Conservation (phyloP, 805 yeast species). For the Candida krabiensis region DNA sequence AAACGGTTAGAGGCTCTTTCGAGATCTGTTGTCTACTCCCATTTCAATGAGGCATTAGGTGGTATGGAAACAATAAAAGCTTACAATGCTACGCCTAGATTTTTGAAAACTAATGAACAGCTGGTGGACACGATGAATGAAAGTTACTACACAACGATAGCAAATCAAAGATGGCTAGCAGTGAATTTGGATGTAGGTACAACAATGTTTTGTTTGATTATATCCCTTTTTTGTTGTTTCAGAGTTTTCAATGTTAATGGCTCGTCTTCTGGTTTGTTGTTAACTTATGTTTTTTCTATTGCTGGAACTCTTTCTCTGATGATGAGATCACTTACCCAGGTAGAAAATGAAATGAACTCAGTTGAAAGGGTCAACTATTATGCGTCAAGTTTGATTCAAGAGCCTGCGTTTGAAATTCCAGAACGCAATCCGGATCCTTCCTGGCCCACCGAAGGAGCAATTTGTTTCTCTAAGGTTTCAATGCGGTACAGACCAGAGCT, state of each 20-base stretch:
- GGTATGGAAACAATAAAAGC: slow-evolving; percentile 72
- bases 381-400: slow-evolving; percentile 61
- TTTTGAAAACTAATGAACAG: slow-evolving; percentile 44
- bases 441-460: slow-evolving; percentile 53
- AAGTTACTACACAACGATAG: slow-evolving; percentile 57
- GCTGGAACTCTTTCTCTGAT: slow-evolving; percentile 56
- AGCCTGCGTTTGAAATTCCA: slow-evolving; percentile 57
- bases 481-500: slow-evolving; percentile 61
- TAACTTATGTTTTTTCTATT: slow-evolving; percentile 58
- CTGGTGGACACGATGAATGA: slow-evolving; percentile 65
- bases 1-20: slow-evolving; percentile 74
- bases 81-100: slow-evolving; percentile 43
- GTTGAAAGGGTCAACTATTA: slow-evolving; percentile 72
- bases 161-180: slow-evolving; percentile 65
- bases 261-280: slow-evolving; percentile 60
- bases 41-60: slow-evolving; percentile 65
- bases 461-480: slow-evolving; percentile 47
- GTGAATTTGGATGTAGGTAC: slow-evolving; percentile 52
- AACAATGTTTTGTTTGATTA: slow-evolving; percentile 43
- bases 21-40: slow-evolving; percentile 68
- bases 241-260: slow-evolving; percentile 57
- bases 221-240: slow-evolving; percentile 58
- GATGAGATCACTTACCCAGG: slow-evolving; percentile 59
- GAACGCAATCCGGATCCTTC: slow-evolving; percentile 40
- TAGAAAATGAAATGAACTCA: slow-evolving; percentile 79